Conservation (phyloP, 2,329 filamentous ascomycete genomes). For the Zalaria obscura region DNA sequence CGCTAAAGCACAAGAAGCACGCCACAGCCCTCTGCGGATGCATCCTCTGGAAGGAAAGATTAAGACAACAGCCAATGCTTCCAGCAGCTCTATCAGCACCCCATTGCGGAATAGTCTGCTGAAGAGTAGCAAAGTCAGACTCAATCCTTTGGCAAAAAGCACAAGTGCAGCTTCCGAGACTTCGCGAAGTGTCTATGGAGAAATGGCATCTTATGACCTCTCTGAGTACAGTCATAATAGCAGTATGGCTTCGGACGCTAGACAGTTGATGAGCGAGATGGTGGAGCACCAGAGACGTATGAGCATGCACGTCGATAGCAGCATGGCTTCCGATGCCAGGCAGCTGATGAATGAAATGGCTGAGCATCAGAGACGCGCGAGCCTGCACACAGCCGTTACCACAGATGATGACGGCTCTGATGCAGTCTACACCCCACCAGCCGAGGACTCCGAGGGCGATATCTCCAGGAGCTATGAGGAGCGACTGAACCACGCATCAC, state of each 20-base stretch:
- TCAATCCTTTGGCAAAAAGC: conserved; percentile 1
- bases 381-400: neutral
- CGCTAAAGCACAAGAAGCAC: neutral
- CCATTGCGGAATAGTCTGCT: conserved; percentile 13
- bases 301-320: conserved; percentile 4
- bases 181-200: too few species aligned
- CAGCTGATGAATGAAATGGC: conserved; percentile 14
- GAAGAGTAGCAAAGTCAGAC: conserved; percentile 10
- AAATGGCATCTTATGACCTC: neutral
- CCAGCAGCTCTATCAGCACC: conserved; percentile 7
- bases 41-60: conserved; percentile 5
- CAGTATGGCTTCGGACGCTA: conserved; percentile 14
- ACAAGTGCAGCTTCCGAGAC: too few species aligned
- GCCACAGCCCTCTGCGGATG: conserved; percentile 4
- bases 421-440: neutral
- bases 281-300: neutral
- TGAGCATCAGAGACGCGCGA: conserved; percentile 2
- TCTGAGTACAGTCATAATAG: neutral
- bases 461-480: conserved; percentile 17
- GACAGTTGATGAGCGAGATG: conserved; percentile 5
- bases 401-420: neutral
- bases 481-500: conserved; percentile 19
- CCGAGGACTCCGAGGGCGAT: conserved; percentile 2
- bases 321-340: conserved; percentile 15
- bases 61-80: conserved; percentile 3